Evolutionary conservation across 176 grass and related monocot genomes (phyloP), one percentile per base, ranked within the genome.

Genomic region (Oryza longistaminata): DNA sequence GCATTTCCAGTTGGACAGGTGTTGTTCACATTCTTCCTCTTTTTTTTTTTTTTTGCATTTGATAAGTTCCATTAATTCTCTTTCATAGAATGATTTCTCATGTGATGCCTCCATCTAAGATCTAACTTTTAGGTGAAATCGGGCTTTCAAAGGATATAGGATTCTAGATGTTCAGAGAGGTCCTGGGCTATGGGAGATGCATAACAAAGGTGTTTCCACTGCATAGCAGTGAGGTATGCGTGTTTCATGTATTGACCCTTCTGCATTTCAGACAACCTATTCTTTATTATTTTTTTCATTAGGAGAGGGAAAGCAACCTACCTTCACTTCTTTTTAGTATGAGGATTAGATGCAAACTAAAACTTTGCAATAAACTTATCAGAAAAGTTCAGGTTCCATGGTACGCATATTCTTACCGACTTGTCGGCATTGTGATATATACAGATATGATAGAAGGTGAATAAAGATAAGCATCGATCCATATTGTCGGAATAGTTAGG

Each of bases 111-210:
- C 79, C 65, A 35, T 52, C 77, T 68, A 27, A 58, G 55, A 35
- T 52, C 77, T 68, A 37, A 58, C 49, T 76, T 27, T 87, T 90
- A 72, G 77, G 79, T 85, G 65, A 70, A 66, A 4, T 19, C 3
- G 81, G 52, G 43, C 77, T 74, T 66, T 88, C 66, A 27, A 64
- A 48, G 37, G 77, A 91, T 91, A 71, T 81, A 78, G 82, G 46
- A 53, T 29, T 84, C 82, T 84, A 84, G 14, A 76, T 68, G 24
- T 45, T 8, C 84, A 85, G 82, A 62, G 37, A 85, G 82, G 76
- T 88, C 89, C 82, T 81, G 14, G 39, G 82, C 35, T 65, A 71
- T 60, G 62, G 79, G 58, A 31, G 74, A 25, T 35, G 46, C 64
- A 70, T 13, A 72, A 37, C 49, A 37, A 74, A 82, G 19, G 64